Evolutionary conservation across 352 stramenopile species (phyloP).

Genomic region (Pythium aphanidermatum): DNA sequence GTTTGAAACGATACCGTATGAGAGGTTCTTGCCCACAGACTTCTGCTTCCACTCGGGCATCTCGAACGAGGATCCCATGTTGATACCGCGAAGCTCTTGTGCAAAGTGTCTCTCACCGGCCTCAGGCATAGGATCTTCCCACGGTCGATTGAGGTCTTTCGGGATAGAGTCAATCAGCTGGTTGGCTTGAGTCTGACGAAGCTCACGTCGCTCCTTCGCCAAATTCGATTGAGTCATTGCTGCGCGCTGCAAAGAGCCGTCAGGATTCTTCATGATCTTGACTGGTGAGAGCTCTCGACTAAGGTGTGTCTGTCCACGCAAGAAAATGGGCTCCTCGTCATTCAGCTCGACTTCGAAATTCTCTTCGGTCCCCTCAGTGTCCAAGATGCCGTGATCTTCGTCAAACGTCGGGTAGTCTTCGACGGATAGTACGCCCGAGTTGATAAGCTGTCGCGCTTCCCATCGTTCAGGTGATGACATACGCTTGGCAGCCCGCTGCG

Average conservation of each 20-base stretch:
- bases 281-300: slow-evolving; percentile 92
- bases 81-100: slow-evolving; percentile 92
- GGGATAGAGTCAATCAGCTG: slow-evolving; percentile 96
- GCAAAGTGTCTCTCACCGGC: slow-evolving; percentile 97
- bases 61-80: slow-evolving; percentile 87
- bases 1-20: slow-evolving; percentile 95
- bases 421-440: slow-evolving; percentile 95
- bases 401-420: slow-evolving; percentile 98
- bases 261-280: slow-evolving; percentile 99
- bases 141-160: slow-evolving; percentile 98
- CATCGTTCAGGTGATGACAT: slow-evolving; percentile 96
- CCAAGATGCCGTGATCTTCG: slow-evolving; percentile 87
- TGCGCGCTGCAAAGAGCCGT: slow-evolving; percentile 96
- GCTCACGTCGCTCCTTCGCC: slow-evolving; percentile 96
- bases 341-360: slow-evolving; percentile 95
- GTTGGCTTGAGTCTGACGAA: slow-evolving; percentile 96
- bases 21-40: slow-evolving; percentile 94
- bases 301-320: slow-evolving; percentile 92
- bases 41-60: slow-evolving; percentile 98
- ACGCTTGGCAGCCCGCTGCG: slow-evolving; percentile 74
- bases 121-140: slow-evolving; percentile 98
- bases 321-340: slow-evolving; percentile 96
- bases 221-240: slow-evolving; percentile 96
- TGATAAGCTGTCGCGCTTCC: slow-evolving; percentile 97
- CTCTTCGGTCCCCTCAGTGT: slow-evolving; percentile 78